Percentiles rank a stretch among this genome's conserved stretches.
These are phyloP conservation scores for Penicillium paradoxum DNA, from an alignment of 495 filamentous ascomycete species.

Conservation along the genomic window DNA sequence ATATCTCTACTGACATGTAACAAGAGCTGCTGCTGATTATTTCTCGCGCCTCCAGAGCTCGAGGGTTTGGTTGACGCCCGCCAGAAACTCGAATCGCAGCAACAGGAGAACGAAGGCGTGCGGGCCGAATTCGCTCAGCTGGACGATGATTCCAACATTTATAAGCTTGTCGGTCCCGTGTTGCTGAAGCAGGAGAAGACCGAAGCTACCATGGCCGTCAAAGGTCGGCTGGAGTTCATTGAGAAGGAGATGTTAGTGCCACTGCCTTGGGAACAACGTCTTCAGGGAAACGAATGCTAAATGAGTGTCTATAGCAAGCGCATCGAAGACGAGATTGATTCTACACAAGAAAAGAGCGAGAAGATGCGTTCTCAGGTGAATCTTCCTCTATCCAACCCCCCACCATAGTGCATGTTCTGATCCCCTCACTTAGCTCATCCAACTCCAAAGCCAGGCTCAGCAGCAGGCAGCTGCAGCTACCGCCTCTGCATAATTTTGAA, in stretches of 20 bases:
- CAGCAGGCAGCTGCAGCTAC: conserved; percentile 35
- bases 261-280: not conserved
- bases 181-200: conserved; percentile 87
- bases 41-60: conserved; percentile 54
- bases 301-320: conserved; percentile 56
- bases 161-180: conserved; percentile 90
- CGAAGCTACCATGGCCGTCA: conserved; percentile 85
- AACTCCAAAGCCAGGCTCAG: conserved; percentile 41
- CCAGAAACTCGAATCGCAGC: conserved; percentile 90
- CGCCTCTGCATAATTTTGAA: conserved; percentile 29
- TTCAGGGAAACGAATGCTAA: conserved; percentile 4
- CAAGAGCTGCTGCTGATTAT: conserved; percentile 9
- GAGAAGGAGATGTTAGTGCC: conserved; percentile 78
- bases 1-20: not conserved
- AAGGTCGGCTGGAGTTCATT: conserved; percentile 87
- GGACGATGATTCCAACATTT: conserved; percentile 78
- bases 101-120: conserved; percentile 85
- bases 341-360: conserved; percentile 75
- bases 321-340: conserved; percentile 74
- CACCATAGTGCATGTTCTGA: conserved; percentile 13
- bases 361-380: conserved; percentile 68
- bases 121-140: conserved; percentile 85
- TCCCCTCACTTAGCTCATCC: conserved; percentile 32
- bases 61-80: conserved; percentile 69
- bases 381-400: not conserved